These are phyloP conservation scores for Poa pratensis DNA, from an alignment of 176 grass and related monocot genomes.

Conservation along the genomic window DNA sequence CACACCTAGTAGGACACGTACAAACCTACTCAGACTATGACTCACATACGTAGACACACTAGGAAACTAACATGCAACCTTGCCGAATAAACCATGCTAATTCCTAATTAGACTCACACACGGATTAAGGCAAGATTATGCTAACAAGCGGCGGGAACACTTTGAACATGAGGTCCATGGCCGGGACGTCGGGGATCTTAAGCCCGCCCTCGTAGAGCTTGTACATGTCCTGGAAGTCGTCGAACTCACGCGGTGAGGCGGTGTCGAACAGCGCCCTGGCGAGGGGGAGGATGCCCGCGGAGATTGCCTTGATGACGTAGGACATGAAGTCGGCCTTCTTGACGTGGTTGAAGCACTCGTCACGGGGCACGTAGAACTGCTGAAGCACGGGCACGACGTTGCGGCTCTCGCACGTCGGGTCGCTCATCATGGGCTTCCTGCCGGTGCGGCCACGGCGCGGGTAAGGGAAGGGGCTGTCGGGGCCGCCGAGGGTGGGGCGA, in stretches of 20 bases:
- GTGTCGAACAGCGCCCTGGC: neutral
- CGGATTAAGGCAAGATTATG: too few species aligned
- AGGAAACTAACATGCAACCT: too few species aligned
- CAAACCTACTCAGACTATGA: too few species aligned
- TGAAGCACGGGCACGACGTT: neutral
- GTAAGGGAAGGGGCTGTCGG: conserved; percentile 12
- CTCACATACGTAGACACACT: too few species aligned
- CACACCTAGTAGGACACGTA: too few species aligned
- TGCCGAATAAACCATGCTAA: too few species aligned
- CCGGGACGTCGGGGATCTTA: neutral
- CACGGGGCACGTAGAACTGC: conserved; percentile 44
- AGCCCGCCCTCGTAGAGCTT: conserved; percentile 43
- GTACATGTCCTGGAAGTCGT: conserved; percentile 27
- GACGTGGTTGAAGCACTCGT: conserved; percentile 43
- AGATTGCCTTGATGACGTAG: conserved; percentile 16
- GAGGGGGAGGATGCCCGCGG: conserved; percentile 20
- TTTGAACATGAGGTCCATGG: conserved; percentile 28
- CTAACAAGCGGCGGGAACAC: conserved; percentile 43
- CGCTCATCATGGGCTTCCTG: neutral
- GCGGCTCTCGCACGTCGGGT: conserved; percentile 4
- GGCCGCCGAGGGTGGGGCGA: conserved; percentile 32
- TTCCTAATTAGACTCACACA: too few species aligned
- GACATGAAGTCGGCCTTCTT: conserved; percentile 36
- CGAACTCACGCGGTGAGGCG: conserved; percentile 20
- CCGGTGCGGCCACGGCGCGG: conserved; percentile 32